These are phyloP conservation scores for Puccinia brachypodii DNA, from an alignment of 1,284 basidiomycete genomes.

Conservation along the genomic window DNA sequence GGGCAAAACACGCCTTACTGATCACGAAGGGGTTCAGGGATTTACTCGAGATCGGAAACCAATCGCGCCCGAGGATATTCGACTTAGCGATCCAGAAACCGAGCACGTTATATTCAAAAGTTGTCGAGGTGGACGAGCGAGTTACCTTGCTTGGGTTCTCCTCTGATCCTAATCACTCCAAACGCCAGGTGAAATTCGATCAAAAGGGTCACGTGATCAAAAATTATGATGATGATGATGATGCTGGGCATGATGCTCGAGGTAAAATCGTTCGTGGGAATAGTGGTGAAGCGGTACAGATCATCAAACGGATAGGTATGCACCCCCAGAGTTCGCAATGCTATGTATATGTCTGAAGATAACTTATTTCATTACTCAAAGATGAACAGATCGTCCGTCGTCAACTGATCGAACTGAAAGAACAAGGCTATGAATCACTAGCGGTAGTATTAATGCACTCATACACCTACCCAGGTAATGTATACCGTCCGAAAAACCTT, in stretches of 20 bases:
- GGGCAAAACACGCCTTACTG: constrained; percentile 82
- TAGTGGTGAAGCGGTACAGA: constrained; percentile 85
- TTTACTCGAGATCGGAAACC: constrained; percentile 85
- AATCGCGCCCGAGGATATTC: constrained; percentile 73
- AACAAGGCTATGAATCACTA: constrained; percentile 75
- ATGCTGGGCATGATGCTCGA: constrained; percentile 59
- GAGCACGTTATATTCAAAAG: constrained; percentile 72
- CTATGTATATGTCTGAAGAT: not conserved
- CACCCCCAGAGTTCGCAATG: no score
- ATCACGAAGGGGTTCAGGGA: constrained; percentile 89
- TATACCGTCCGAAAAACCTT: not conserved
- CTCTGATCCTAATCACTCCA: constrained; percentile 75
- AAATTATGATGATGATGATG: constrained; percentile 67
- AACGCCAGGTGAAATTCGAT: constrained; percentile 73
- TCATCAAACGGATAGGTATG: constrained; percentile 72
- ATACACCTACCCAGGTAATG: constrained; percentile 73
- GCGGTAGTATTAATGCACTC: constrained; percentile 86
- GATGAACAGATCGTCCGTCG: constrained; percentile 54
- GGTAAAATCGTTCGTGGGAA: constrained; percentile 70
- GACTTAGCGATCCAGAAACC: constrained; percentile 63
- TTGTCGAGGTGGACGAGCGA: constrained; percentile 88
- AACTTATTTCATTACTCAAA: constrained; percentile 14
- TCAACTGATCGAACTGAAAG: constrained; percentile 70
- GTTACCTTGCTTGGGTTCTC: constrained; percentile 92
- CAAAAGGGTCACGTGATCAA: constrained; percentile 67